Base-by-base conservation (phyloP, 371 early-diverging fungal species). In the Mucor circinelloides region DNA sequence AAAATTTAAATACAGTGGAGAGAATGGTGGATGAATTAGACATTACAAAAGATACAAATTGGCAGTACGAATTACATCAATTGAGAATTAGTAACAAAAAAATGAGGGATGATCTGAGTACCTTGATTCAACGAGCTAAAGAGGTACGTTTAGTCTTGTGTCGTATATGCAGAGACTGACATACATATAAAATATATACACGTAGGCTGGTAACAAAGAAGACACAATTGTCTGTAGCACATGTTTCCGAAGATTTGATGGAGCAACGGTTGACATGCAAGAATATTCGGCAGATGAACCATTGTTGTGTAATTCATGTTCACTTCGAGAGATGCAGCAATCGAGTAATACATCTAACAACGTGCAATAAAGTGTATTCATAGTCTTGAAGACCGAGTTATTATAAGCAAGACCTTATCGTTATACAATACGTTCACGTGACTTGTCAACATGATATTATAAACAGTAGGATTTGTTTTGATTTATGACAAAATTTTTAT, bases 241-340 rank as follows among this genome's bases (percentile, higher is more conserved):
- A 2, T 74, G 74, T 55, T 67, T 62, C 31, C 74, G 71, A 31
- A 46, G 74, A 57, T 58, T 74, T 38, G 68, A 70, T 21, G 74
- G 71, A 23, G 42, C 59, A 3, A 19, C 23, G 25, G 27, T 60
- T 19, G 74, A 73, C 19, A 28, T 67, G 23, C 31, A 60, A 13
- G 72, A 67, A 6, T 54, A 60, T 28, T 34, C 56, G 1, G 8
- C 57, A 25, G 74, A 73, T 32, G 64, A 66, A 50, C 64, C 65
- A n/a, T 32, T 73, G 17, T 40, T 58, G 7, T 73, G 74, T 61
- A 69, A 66, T 56, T 60, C 67, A 6, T 73, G 74, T 27, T 40
- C 70, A 25, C 34, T 64, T n/a, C 60, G 64, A n/a, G 64, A 60
- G 1, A 84, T 88, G 94, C 95, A 87, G 85, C 86, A 71, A 91